Evolutionary conservation across 768 basidiomycete genomes (phyloP), one percentile per base, ranked within the genome.

Genomic region (Lentinula guzmanii): DNA sequence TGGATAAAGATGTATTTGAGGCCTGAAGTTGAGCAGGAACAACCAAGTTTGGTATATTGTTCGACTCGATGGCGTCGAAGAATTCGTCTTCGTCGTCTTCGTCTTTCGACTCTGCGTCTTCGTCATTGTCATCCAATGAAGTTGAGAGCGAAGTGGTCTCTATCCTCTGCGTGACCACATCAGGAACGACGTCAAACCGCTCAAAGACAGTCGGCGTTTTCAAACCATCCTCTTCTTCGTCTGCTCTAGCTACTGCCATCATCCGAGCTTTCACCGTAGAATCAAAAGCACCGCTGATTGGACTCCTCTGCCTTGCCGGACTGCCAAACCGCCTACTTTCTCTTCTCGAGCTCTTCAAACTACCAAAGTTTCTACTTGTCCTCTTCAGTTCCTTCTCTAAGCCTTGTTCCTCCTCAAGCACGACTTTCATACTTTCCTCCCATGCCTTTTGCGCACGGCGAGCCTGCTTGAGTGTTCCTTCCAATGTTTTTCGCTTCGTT

Each of bases 1-100:
- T 24, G 34, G 46, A 39, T 15, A 58, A 39, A 57, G 60, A 46
- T 21, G 45, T 9, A 18, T 15, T 46, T 46, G 45, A 21, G 7
- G 45, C 18, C 39, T 37, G 35, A n/a, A 93, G 79, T 11, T 82
- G 79, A 31, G 86, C 80, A 53, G 85, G 82, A 16, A 95, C 80
- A 31, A 89, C 74, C 15, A 95, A 77, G 67, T 89, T 91, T 4
- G 91, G 90, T 0, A 95, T 74, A 45, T 79, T 85, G 52, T 89
- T 89, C 15, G 86, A 73, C 69, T 98, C 95, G 68, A 98, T 95
- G 34, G 96, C 95, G 71, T 98, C 96, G 70, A 96, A 98, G 74
- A 98, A 98, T 72, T 98, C 95, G 73, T 98, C 96, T 68, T 95
- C 90, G 46, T 92, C 90, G 67, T 91, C 90, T 1, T 88, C 89